Percentiles rank a stretch among this genome's conserved stretches.
Evolutionary conservation across 2,329 filamentous ascomycete species (phyloP).

Genomic region (Sporothrix brasiliensis): DNA sequence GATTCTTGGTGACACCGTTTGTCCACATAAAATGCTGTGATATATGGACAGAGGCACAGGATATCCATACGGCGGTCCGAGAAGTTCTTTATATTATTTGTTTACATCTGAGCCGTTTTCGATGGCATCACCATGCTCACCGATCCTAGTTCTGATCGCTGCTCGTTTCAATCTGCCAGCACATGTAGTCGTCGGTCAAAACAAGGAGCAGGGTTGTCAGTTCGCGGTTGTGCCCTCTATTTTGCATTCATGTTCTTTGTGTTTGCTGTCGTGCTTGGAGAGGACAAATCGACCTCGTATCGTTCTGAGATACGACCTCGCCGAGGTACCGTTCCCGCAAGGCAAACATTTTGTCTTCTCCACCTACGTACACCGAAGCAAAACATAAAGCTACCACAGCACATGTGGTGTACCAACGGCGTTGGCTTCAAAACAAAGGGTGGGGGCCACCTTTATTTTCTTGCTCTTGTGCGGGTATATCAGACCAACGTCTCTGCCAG

Average conservation of each 20-base stretch:
- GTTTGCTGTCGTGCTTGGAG: slow-evolving; percentile 1
- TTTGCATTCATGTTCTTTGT: neutral
- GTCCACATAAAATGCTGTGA: neutral
- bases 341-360: neutral
- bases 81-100: neutral
- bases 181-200: slow-evolving; percentile 10
- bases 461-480: neutral
- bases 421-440: neutral
- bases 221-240: neutral
- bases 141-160: neutral
- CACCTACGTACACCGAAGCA: slow-evolving; percentile 3
- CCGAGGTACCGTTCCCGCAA: neutral
- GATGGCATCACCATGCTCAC: neutral
- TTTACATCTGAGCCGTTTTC: neutral
- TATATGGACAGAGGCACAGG: neutral
- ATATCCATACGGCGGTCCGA: neutral
- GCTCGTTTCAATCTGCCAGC: neutral
- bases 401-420: slow-evolving; percentile 13
- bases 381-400: neutral
- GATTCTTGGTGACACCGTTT: no score
- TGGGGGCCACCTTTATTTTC: slow-evolving; percentile 1
- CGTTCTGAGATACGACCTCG: neutral
- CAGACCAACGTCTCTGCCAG: neutral
- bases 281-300: neutral
- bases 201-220: slow-evolving; percentile 16